Conservation (phyloP, 164 flowering plant genomes). For the grape (Vitis vinifera) region ASM3070453v1 NC_081806.1:619501-620000, state of each 20-base stretch:
- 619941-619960: conserved; percentile 18
- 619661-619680: conserved; percentile 40
- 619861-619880: conserved; percentile 11
- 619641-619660: conserved; percentile 73
- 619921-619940: conserved; percentile 12
- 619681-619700: conserved; percentile 53
- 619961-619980: conserved; percentile 28
- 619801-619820: conserved; percentile 17
- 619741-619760: conserved; percentile 26
- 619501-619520: too few species aligned
- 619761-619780: conserved; percentile 50
- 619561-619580: conserved; percentile 10
- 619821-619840: conserved; percentile 20
- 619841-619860: conserved; percentile 39
- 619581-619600: conserved; percentile 10
- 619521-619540: too few species aligned
- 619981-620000: conserved; percentile 61
- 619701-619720: conserved; percentile 73
- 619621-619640: conserved; percentile 32
- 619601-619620: conserved; percentile 10
- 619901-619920: conserved; percentile 25
- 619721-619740: conserved; percentile 18
- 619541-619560: too few species aligned
- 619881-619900: conserved; percentile 30
- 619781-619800: conserved; percentile 36